Base-by-base conservation (phyloP, 108 stramenopile genomes). In the Craspedostauros australis region DNA sequence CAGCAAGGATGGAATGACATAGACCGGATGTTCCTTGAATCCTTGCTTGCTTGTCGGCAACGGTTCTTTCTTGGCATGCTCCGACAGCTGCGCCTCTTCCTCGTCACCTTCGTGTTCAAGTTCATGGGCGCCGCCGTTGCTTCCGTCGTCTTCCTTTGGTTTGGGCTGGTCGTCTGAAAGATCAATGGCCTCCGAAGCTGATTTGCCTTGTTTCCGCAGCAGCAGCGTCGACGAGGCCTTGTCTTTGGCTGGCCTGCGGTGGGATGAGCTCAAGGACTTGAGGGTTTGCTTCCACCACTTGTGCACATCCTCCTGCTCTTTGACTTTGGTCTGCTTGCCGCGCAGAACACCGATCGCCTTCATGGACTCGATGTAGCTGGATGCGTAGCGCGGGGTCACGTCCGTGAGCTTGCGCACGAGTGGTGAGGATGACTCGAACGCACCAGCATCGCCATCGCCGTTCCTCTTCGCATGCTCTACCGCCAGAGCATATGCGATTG, bases 301-400 rank as follows among this genome's bases (percentile, higher is more conserved):
- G 32, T 56, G 36, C n/a, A 39, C 20, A 6, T 36, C 40, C 16
- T 41, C 50, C 11, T 39, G 11, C 7, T 50, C 50, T 14, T 29
- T 11, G 8, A 30, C 20, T 34, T 24, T 23, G 24, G 27, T 31
- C 42, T 57, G 49, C 32, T 57, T 45, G 3, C 49, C 31, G 16
- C 48, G 75, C 9, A 60, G 42, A 30, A 77, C 67, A 4, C 87
- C 87, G 15, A 87, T 60, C 14, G 62, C 31, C 43, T 72, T 65
- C 31, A 89, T 73, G 21, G 88, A 72, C 30, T 70, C 67, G 7
- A 77, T 62, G 79, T 75, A 83, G 7, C 76, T 74, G 28, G 50
- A 67, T 7, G 88, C 73, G 55, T 94, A 94, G 22, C 92, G 57
- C 2, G 77, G 82, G 6, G 92, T 94, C 6, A 94, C 88, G 75